phyloP scores from a whole-genome alignment of 2,329 filamentous ascomycete species.

The Fusarium citri region DNA sequence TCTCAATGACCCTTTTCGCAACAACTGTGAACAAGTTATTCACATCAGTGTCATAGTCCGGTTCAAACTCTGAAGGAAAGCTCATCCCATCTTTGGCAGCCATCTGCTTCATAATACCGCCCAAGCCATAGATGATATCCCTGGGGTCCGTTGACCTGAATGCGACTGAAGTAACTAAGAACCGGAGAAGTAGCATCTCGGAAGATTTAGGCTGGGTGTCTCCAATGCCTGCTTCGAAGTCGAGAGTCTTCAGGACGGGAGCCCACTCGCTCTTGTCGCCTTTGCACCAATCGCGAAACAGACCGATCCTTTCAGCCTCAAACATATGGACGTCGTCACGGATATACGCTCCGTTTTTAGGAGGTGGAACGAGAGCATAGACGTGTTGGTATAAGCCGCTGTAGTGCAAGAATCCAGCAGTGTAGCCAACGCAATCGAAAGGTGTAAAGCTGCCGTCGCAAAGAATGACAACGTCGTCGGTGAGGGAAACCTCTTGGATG shows the following conservation, averaged over 20 bases:
- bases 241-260: background rate
- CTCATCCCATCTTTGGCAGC: background rate
- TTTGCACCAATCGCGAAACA: slow-evolving; percentile 18
- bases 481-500: background rate
- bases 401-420: background rate
- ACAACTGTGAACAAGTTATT: background rate
- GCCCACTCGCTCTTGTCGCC: background rate
- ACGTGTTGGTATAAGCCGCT: background rate
- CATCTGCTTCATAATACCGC: slow-evolving; percentile 10
- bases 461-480: background rate
- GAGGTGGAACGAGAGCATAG: too few species aligned
- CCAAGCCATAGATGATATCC: background rate
- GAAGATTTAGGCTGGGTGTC: rapidly evolving
- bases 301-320: background rate
- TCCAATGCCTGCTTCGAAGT: background rate
- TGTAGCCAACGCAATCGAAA: slow-evolving; percentile 1
- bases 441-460: background rate
- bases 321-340: background rate
- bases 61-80: background rate
- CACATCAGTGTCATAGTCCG: background rate
- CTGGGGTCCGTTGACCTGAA: background rate
- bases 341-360: too few species aligned
- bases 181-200: background rate
- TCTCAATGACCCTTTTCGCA: background rate
- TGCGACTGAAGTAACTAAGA: background rate